Evolutionary conservation across 805 yeast species (phyloP), one percentile per base, ranked within the genome.

Genomic region (Candida ovalis): DNA sequence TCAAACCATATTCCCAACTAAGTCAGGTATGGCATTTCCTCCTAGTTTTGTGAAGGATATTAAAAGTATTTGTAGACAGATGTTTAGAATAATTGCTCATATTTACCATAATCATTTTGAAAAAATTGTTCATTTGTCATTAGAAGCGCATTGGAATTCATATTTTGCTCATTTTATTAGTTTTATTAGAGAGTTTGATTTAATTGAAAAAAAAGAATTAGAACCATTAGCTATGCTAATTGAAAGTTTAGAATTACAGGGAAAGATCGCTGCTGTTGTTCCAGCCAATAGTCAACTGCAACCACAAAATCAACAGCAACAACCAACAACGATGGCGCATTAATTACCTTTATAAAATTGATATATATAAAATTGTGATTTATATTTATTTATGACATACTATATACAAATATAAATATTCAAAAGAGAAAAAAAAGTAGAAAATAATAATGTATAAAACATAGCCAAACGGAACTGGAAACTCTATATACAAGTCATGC

Each of bases 81-180:
- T 94, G 89, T 90, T 94, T 63, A 78, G 98, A 56, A 88, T 94
- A 15, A 91, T 92, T 70, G 99, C 99, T 3, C 96, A 91, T 63
- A 82, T 94, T 35, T 94, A 91, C 65, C 88, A 89, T 69, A 89
- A 90, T 65, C 99, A 94, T 66, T 94, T 90, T 67, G 99, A 92
- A 56, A 89, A 86, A 62, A 78, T 92, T 22, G 82, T 92, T n/a
- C 97, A 94, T 65, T 69, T 94, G 50, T 84, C 96, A 1, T 68
- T 94, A 50, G 99, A 94, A 64, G 97, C 98, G 0, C 98, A 94
- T 65, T 94, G 96, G 96, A 94, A 94, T 67, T 91, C 98, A 3
- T 88, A 91, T 58, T 94, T 95, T 69, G 94, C 96, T 15, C 99
- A 94, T 64, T 94, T 87, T 61, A 78, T 92, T 40, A 85, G 96